A percentile compares a stretch with the other conserved stretches of the same genome.
phyloP scores from a whole-genome alignment of 1,284 basidiomycete genomes.

The Ustilago shanxiensis region DNA sequence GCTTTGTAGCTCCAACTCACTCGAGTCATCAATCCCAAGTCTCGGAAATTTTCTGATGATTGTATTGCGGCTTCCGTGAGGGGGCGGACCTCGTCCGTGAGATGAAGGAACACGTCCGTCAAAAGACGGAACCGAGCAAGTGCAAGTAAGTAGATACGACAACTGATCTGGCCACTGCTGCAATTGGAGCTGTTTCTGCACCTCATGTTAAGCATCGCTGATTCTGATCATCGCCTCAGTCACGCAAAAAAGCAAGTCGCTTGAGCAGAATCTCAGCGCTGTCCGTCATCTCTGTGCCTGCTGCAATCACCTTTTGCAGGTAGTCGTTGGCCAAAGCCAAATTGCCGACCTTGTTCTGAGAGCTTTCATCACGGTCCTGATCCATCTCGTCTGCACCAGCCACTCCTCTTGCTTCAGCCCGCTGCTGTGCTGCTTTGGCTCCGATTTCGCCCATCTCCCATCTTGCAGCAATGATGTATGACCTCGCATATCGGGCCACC shows the following conservation, averaged over 20 bases:
- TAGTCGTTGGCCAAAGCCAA: constrained; percentile 64
- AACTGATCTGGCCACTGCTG: too few relatives aligned
- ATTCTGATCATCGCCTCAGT: constrained; percentile 21
- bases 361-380: constrained; percentile 19
- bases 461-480: constrained; percentile 64
- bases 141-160: neutral
- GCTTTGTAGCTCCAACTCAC: neutral
- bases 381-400: constrained; percentile 27
- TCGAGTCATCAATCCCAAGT: neutral
- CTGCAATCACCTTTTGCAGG: constrained; percentile 64
- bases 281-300: constrained; percentile 63
- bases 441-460: constrained; percentile 69
- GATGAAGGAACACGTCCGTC: neutral
- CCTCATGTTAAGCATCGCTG: too few relatives aligned
- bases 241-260: constrained; percentile 55
- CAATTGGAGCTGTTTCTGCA: too few relatives aligned
- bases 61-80: neutral
- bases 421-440: constrained; percentile 24
- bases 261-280: constrained; percentile 66
- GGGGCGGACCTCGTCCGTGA: neutral
- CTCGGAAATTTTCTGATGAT: neutral
- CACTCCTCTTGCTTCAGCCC: constrained; percentile 11
- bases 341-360: constrained; percentile 46
- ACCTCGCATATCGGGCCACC: constrained; percentile 56
- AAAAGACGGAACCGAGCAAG: neutral